A percentile compares a stretch with the other conserved stretches of the same genome.
phyloP scores from a whole-genome alignment of 352 stramenopile species.

The Globisporangium perplexum region DNA sequence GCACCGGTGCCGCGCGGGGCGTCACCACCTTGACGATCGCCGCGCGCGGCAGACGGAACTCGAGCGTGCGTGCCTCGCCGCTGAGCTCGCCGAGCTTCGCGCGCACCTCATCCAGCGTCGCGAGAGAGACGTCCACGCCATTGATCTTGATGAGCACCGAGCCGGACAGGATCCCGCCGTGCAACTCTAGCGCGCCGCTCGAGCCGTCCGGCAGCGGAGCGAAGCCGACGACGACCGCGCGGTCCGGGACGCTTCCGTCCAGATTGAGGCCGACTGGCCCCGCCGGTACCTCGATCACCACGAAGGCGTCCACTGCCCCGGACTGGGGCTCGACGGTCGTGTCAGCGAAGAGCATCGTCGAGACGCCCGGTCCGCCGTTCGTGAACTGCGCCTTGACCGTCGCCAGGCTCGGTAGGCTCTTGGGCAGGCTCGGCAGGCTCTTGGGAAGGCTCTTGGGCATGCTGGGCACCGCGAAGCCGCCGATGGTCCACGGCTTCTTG shows the following conservation, averaged over 20 bases:
- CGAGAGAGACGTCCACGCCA: constrained; percentile 42
- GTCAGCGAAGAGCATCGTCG: constrained; percentile 14
- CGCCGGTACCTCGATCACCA: constrained; percentile 38
- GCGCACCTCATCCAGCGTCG: constrained; percentile 37
- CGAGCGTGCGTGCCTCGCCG: constrained; percentile 26
- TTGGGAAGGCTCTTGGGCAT: constrained; percentile 7
- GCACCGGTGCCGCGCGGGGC: constrained; percentile 16
- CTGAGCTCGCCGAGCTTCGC: constrained; percentile 28
- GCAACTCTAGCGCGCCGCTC: constrained; percentile 31
- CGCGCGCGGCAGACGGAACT: constrained; percentile 33
- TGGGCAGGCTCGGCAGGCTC: constrained; percentile 5
- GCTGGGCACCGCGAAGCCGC: constrained; percentile 11
- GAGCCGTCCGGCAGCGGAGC: constrained; percentile 43
- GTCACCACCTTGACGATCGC: constrained; percentile 9
- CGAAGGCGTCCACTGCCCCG: constrained; percentile 17
- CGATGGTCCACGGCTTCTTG: constrained; percentile 13
- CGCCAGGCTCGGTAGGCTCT: constrained; percentile 2
- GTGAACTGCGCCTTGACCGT: constrained; percentile 7
- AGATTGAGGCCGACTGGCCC: constrained; percentile 56
- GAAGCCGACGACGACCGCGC: constrained; percentile 60
- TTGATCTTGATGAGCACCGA: constrained; percentile 60
- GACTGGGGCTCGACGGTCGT: constrained; percentile 1
- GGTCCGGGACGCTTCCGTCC: constrained; percentile 25
- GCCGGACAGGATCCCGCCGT: constrained; percentile 33
- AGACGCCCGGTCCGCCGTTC: not conserved